A percentile compares a stretch with the other conserved stretches of the same genome.
phyloP scores from a whole-genome alignment of 1,284 basidiomycete genomes.

The Ustilago shanxiensis region DNA sequence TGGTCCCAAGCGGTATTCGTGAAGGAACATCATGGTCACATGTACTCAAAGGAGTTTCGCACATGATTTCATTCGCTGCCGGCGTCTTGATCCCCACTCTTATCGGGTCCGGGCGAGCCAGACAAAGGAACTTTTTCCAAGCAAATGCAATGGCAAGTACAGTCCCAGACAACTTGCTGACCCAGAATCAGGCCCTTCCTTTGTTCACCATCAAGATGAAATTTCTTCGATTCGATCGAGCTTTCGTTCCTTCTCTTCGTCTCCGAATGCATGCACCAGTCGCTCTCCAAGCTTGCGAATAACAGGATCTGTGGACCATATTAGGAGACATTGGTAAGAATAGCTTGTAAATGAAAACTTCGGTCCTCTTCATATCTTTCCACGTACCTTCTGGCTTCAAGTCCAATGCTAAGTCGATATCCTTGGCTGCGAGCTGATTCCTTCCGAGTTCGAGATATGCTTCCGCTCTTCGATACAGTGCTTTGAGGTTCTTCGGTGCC shows the following conservation, averaged over 20 bases:
- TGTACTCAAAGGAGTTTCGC: no score
- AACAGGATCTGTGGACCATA: slow-evolving; percentile 20
- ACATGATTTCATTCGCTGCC: no score
- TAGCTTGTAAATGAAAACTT: no score
- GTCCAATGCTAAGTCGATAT: slow-evolving; percentile 49
- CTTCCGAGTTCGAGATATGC: slow-evolving; percentile 44
- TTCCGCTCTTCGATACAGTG: slow-evolving; percentile 48
- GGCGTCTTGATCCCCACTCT: no score
- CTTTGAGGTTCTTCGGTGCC: slow-evolving; percentile 47
- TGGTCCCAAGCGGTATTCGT: no score
- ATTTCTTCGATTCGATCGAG: slow-evolving; percentile 2
- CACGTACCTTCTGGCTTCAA: slow-evolving; percentile 35
- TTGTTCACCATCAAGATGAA: background rate
- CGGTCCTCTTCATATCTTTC: background rate
- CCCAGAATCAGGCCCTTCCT: no score
- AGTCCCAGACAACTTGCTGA: no score
- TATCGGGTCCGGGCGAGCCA: no score
- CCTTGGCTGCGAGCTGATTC: slow-evolving; percentile 39
- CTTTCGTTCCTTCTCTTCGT: slow-evolving; percentile 14
- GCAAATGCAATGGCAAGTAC: no score
- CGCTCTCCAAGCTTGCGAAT: slow-evolving; percentile 46
- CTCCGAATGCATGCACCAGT: slow-evolving; percentile 34
- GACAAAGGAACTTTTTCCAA: no score
- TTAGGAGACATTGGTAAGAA: no score
- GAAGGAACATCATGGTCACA: no score